These are phyloP conservation scores for Paecilomyces niveus DNA, from an alignment of 2,329 filamentous ascomycete genomes.

Conservation along the genomic window DNA sequence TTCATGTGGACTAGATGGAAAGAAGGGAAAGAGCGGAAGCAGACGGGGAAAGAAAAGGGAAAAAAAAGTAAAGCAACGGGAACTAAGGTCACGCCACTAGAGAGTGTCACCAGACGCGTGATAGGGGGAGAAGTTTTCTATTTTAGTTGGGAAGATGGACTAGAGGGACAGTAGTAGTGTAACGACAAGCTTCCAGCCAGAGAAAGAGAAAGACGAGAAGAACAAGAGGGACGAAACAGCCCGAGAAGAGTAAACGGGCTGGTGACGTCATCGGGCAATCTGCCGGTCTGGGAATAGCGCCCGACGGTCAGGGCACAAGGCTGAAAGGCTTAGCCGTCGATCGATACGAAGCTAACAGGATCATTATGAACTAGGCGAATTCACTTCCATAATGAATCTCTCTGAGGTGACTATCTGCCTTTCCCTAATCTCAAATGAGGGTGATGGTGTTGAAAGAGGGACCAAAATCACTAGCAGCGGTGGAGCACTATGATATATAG, in stretches of 20 bases:
- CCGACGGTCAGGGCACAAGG: neutral
- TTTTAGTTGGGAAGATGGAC: neutral
- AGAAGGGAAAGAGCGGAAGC: neutral
- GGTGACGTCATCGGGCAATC: neutral
- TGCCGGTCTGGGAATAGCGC: neutral
- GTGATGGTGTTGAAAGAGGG: neutral
- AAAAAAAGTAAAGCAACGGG: neutral
- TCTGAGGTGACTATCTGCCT: no score
- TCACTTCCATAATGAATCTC: no score
- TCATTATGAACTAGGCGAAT: no score
- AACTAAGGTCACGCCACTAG: neutral
- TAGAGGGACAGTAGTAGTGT: neutral
- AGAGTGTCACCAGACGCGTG: neutral
- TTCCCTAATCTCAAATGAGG: neutral
- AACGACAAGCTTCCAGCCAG: neutral
- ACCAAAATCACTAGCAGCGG: neutral
- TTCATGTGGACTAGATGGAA: slow-evolving; percentile 10
- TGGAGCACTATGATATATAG: neutral
- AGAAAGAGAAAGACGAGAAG: neutral
- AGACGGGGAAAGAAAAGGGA: neutral
- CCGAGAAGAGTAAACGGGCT: neutral
- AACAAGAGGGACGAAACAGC: neutral
- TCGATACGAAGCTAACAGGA: neutral
- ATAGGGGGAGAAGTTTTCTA: neutral
- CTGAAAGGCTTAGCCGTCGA: neutral